A percentile compares a stretch with the other conserved stretches of the same genome.
Evolutionary conservation across 1,284 basidiomycete genomes (phyloP).

Genomic region (Cutaneotrichosporon sp.): DNA sequence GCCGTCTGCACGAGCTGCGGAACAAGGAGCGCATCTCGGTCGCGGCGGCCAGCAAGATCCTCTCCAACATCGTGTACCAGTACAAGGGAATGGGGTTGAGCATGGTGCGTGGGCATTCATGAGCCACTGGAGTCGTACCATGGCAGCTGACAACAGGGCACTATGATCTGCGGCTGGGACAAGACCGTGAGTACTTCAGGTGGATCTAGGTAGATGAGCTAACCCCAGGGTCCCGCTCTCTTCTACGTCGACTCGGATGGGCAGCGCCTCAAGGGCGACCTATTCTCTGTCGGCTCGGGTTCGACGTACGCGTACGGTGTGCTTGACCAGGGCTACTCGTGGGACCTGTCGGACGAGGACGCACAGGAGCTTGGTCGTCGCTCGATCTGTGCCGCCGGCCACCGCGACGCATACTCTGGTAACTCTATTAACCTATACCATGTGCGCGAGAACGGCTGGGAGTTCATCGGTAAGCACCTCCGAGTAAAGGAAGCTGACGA

Average conservation of each 20-base stretch:
- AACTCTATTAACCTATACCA: conserved; percentile 96
- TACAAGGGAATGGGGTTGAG: conserved; percentile 99
- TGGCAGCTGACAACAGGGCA: conserved; percentile 63
- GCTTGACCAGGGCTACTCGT: conserved; percentile 84
- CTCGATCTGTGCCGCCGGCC: conserved; percentile 95
- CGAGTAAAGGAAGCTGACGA: background rate
- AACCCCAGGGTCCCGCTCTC: conserved; percentile 78
- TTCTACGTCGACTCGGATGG: conserved; percentile 99
- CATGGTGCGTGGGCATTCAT: conserved; percentile 66
- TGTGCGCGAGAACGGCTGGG: conserved; percentile 90
- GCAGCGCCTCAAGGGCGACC: conserved; percentile 87
- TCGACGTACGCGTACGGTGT: conserved; percentile 99
- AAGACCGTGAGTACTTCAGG: conserved; percentile 73
- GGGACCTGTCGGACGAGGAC: conserved; percentile 90
- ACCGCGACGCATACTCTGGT: conserved; percentile 96
- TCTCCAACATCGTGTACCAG: conserved; percentile 94
- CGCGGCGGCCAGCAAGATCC: conserved; percentile 95
- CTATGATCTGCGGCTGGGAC: conserved; percentile 99
- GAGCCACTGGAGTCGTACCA: background rate
- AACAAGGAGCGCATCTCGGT: conserved; percentile 98
- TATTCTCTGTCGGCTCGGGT: conserved; percentile 98
- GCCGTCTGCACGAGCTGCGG: conserved; percentile 92
- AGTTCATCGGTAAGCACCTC: conserved; percentile 73
- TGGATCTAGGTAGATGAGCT: background rate
- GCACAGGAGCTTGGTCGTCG: conserved; percentile 91